A percentile compares a stretch with the other conserved stretches of the same genome.
phyloP scores from a whole-genome alignment of 345 rosid genomes.

The Rhizophora apiculata region DNA sequence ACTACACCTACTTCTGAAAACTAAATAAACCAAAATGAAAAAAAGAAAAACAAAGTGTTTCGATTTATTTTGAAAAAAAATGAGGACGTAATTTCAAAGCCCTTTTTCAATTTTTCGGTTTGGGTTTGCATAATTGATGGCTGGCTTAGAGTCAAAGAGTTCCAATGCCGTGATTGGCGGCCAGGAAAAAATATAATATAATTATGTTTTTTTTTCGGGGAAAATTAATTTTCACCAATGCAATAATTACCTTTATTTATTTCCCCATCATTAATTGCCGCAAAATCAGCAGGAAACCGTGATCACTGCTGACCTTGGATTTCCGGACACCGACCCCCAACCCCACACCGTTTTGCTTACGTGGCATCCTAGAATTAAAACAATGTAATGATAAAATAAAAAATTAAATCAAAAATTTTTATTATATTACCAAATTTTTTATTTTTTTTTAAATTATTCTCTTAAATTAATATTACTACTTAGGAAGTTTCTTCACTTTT shows the following conservation, averaged over 20 bases:
- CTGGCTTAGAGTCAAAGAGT: slow-evolving; percentile 10
- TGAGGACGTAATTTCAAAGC: neutral
- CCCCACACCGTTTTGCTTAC: slow-evolving; percentile 15
- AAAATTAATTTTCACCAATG: neutral
- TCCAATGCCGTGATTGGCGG: slow-evolving; percentile 66
- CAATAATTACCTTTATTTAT: neutral
- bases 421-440: no score
- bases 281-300: slow-evolving; percentile 45
- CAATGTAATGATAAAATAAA: no score
- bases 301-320: slow-evolving; percentile 24
- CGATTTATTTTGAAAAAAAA: no score
- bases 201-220: neutral
- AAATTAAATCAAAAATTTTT: no score
- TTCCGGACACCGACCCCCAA: slow-evolving; percentile 7
- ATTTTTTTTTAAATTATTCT: no score
- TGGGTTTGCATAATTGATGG: neutral
- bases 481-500: no score
- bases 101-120: neutral
- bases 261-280: slow-evolving; percentile 18
- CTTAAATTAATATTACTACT: no score
- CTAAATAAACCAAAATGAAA: no score
- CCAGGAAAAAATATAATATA: neutral
- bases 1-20: no score
- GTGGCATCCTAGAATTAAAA: no score
- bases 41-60: no score